Evolutionary conservation across 805 yeast genomes (phyloP).

Genomic region (Ogataea chonburiensis): DNA sequence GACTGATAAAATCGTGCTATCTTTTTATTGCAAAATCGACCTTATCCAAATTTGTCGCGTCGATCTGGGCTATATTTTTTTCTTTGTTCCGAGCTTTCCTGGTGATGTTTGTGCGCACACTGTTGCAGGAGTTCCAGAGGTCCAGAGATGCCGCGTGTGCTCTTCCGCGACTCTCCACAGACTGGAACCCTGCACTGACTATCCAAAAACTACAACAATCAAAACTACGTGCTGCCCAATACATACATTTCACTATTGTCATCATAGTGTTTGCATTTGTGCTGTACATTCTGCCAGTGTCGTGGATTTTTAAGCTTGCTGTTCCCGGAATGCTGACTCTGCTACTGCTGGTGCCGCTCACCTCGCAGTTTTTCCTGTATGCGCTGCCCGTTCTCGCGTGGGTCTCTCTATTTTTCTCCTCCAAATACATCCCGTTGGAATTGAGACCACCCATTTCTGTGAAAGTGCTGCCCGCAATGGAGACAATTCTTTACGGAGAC

Average conservation of each 20-base stretch:
- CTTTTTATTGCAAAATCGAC: slow-evolving; percentile 4
- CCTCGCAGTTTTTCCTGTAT: slow-evolving; percentile 80
- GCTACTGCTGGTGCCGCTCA: slow-evolving; percentile 62
- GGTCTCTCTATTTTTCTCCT: slow-evolving; percentile 80
- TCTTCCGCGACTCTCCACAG: slow-evolving; percentile 15
- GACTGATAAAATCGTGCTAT: slow-evolving; percentile 3
- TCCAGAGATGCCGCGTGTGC: slow-evolving; percentile 14
- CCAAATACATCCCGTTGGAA: slow-evolving; percentile 67
- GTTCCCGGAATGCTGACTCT: slow-evolving; percentile 12
- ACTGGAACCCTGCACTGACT: slow-evolving; percentile 15
- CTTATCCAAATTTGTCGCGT: slow-evolving; percentile 1
- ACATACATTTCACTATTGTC: slow-evolving; percentile 23
- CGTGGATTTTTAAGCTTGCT: slow-evolving; percentile 18
- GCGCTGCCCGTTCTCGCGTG: slow-evolving; percentile 85
- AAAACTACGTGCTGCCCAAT: slow-evolving; percentile 7
- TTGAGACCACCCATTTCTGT: slow-evolving; percentile 87
- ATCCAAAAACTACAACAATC: slow-evolving; percentile 7
- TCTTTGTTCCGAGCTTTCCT: slow-evolving; percentile 4
- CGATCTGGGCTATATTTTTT: slow-evolving; percentile 5
- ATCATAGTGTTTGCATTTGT: slow-evolving; percentile 24
- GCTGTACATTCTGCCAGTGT: slow-evolving; percentile 24
- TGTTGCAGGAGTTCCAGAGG: slow-evolving; percentile 16
- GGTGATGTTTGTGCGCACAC: slow-evolving; percentile 10
- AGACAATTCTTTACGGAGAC: slow-evolving; percentile 90
- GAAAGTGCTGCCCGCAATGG: slow-evolving; percentile 87